Conservation (phyloP, 345 rosid genomes). For the Arabidopsis thaliana region DNA sequence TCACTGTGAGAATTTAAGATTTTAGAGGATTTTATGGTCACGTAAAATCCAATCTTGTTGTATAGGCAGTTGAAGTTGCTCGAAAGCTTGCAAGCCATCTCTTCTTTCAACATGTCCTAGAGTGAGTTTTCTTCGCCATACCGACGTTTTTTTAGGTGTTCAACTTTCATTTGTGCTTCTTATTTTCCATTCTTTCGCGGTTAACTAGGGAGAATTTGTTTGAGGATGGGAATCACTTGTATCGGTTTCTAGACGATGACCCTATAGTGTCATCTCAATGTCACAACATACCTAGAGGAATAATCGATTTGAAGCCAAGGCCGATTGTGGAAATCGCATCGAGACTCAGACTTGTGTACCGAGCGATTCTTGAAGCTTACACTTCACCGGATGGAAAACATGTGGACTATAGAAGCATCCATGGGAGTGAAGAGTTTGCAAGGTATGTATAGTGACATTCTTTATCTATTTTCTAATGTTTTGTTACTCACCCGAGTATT, state of each 20-base stretch:
- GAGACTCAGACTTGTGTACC: conserved; percentile 66
- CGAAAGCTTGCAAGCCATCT: conserved; percentile 75
- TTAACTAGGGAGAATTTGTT: conserved; percentile 73
- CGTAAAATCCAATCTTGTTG: neutral
- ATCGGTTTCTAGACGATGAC: conserved; percentile 80
- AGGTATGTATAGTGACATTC: conserved; percentile 52
- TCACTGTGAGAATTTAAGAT: neutral
- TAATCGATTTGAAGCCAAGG: conserved; percentile 75
- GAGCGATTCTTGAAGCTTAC: conserved; percentile 79
- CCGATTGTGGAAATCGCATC: conserved; percentile 68
- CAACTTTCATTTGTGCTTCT: conserved; percentile 7
- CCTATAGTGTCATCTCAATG: conserved; percentile 78
- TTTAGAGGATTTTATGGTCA: neutral
- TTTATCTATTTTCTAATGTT: conserved; percentile 1
- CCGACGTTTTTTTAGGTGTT: neutral
- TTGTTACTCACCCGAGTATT: conserved; percentile 5
- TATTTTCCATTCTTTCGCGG: conserved; percentile 1
- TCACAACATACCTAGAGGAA: conserved; percentile 81
- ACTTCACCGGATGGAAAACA: conserved; percentile 77
- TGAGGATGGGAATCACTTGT: conserved; percentile 84
- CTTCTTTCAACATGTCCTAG: conserved; percentile 74
- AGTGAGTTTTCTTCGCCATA: conserved; percentile 55
- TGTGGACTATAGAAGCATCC: conserved; percentile 85
- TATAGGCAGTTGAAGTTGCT: conserved; percentile 81
- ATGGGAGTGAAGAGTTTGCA: conserved; percentile 96